Base-by-base conservation (phyloP, 164 flowering plant species). In the Vitis amurensis region DNA sequence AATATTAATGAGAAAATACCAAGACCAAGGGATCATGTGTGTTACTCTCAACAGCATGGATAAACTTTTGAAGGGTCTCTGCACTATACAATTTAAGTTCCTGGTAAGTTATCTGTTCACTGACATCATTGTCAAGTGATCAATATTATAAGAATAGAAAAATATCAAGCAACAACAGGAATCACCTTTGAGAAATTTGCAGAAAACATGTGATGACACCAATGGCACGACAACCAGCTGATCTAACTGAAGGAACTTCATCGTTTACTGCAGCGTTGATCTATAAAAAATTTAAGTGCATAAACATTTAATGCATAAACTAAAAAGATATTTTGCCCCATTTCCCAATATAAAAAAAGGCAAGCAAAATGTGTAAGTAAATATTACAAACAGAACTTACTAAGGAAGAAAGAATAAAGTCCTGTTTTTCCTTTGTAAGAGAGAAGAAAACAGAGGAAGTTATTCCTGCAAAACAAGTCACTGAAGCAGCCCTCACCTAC, bases 201-300 rank as follows among this genome's bases (percentile, higher is more conserved):
- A 81, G 95, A 76, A 94, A 92, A 77, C 91, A 89, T 72, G 92
- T 77, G 64, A 91, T 88, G 63, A 92, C 90, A 47, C 99, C 99
- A 79, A 95, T 86, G 65, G 98, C 94, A 66, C 99, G 92, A 80
- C 99, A 95, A 72, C 96, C 97, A 76, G 96, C 96, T 68, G 96
- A 90, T 71, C 92, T 87, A 49, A 95, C 99, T 44, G 91, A 85
- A 71, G 99, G 85, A 66, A 79, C 88, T 69, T 77, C 87, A 77
- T 91, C 94, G 64, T 75, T 74, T 19, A 83, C 57, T 52, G 96
- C 96, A 71, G 87, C 86, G 62, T 71, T 64, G 23, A 88, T 78
- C 98, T 94, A 75, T 63, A 75, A 63, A 71, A 5, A 50, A 23
- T 64, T 61, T 50, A 4, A 70, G 48, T 37, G 44, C 44, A 37